Evolutionary conservation across 805 yeast genomes (phyloP), one percentile per base, ranked within the genome.

Genomic region (Saccharomycopsis guyanensis): DNA sequence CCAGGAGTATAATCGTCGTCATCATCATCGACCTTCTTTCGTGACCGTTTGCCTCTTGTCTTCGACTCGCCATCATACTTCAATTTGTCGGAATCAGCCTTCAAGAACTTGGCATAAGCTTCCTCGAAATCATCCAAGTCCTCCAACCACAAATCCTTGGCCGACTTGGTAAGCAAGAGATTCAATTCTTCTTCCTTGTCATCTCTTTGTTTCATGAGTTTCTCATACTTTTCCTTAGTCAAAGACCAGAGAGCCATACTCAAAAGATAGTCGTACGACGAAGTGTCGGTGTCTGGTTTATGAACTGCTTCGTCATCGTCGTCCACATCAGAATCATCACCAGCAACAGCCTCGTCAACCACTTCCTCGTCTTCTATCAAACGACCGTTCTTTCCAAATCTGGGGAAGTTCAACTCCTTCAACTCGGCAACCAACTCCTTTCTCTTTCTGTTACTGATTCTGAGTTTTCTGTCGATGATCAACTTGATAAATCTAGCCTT

Each of bases 231-330:
- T 65, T 93, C 98, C 49, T 72, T 73, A 0, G 98, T 91, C 59
- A 93, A 75, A 33, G 96, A 83, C 93, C 96, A 87, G 53, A 93
- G 80, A 31, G 88, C 77, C 96, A 93, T 85, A 45, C 93, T 94
- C 44, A 93, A 70, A 53, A 93, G 70, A 56, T 93, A 93, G 58
- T 93, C 97, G 63, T 78, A 91, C 4, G 81, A 71, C 7, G 87
- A 76, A 43, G 72, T 71, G 13, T 75, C 65, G 20, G 78, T 82
- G 42, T 59, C 74, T 62, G 62, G 69, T 13, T 65, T 62, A 40
- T 69, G 70, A n/a, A 66, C 63, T 47, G 55, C 66, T 13, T 61
- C 62, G 19, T 56, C 65, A 18, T 58, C 57, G 6, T 58, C 59
- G 31, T 62, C 59, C 34, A 41, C 4, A 35, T 47, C 31, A 23